Base-by-base conservation (phyloP, 805 yeast genomes). In the Sugiyamaella mastotermitis region DNA sequence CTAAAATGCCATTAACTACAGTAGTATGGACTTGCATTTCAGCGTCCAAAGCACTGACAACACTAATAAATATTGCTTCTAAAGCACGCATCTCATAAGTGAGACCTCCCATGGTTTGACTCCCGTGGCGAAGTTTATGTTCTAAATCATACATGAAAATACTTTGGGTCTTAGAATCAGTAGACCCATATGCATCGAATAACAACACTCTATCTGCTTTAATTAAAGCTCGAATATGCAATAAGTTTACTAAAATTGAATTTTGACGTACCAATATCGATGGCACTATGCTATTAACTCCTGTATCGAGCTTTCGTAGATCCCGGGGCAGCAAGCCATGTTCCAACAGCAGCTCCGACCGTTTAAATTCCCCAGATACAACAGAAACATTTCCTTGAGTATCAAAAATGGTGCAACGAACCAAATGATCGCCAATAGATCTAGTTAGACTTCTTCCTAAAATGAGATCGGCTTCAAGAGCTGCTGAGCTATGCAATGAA, bases 51-150 rank as follows among this genome's bases (percentile, higher is more conserved):
- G 86, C 83, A 1, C 83, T 71, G 26, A 86, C 71, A 2, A 85
- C 94, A 37, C 83, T 80, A 21, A 85, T 77, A 46, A 92, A 72
- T 6, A 92, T 82, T 0, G 94, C 78, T 53, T 92, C 98, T 27
- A 92, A 56, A 0, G 97, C 98, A 33, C 94, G 66, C 53, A 88
- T 79, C 55, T 92, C 98, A 58, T 87, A 92, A 0, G 95, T 90
- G 14, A 86, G 64, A 4, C 71, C 69, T 3, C 63, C 62, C 49
- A 60, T 55, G 3, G 56, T 50, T 32, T 50, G 48, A 24, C 56
- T 37, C 15, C 59, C 60, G 35, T 55, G 52, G 47, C 74, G 73
- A 41, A 85, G 65, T 55, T 80, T 79, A 51, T 76, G 70, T 52
- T 83, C 92, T 32, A 86, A 60, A 56, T 86, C 94, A 53, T 80